Percentiles rank a stretch among this genome's conserved stretches.
Conservation (phyloP, 257 asterid genomes). For the Salvia rosmarinus region DNA sequence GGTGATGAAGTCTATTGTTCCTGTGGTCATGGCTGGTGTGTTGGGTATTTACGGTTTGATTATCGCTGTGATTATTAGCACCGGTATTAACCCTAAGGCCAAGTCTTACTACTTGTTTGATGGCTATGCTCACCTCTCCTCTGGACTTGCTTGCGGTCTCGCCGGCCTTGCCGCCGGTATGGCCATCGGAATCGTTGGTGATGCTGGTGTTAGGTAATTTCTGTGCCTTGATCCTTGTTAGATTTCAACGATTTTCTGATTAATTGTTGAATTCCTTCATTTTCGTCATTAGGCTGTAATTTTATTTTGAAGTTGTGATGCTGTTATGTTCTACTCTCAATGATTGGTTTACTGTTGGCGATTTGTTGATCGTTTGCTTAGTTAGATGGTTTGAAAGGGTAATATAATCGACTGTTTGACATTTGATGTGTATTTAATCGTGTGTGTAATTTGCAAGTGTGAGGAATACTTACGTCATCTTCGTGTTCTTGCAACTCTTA, state of each 20-base stretch:
- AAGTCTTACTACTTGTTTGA: slow-evolving; percentile 66
- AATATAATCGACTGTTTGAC: not conserved
- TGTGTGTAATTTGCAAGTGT: not conserved
- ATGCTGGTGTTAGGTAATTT: slow-evolving; percentile 66
- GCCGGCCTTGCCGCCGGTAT: slow-evolving; percentile 76
- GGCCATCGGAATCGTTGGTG: slow-evolving; percentile 72
- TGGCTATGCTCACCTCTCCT: slow-evolving; percentile 69
- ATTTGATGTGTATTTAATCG: not conserved
- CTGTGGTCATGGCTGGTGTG: slow-evolving; percentile 79
- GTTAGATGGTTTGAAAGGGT: not conserved
- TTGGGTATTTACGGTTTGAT: slow-evolving; percentile 70
- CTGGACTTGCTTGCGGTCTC: slow-evolving; percentile 71
- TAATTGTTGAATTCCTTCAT: not conserved
- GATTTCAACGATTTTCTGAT: not conserved
- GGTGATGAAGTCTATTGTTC: slow-evolving; percentile 75
- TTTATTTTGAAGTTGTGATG: not conserved
- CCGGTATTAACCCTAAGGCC: slow-evolving; percentile 72
- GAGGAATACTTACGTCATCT: not conserved
- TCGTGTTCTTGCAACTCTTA: not conserved
- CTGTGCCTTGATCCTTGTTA: not conserved
- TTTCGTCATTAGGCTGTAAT: not conserved
- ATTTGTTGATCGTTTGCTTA: not conserved
- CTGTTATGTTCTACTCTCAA: not conserved
- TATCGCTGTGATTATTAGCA: slow-evolving; percentile 67
- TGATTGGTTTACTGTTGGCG: not conserved